A percentile compares a stretch with the other conserved stretches of the same genome.
These are phyloP conservation scores for Calonectria pteridis DNA, from an alignment of 2,329 filamentous ascomycete species.

Conservation along the genomic window DNA sequence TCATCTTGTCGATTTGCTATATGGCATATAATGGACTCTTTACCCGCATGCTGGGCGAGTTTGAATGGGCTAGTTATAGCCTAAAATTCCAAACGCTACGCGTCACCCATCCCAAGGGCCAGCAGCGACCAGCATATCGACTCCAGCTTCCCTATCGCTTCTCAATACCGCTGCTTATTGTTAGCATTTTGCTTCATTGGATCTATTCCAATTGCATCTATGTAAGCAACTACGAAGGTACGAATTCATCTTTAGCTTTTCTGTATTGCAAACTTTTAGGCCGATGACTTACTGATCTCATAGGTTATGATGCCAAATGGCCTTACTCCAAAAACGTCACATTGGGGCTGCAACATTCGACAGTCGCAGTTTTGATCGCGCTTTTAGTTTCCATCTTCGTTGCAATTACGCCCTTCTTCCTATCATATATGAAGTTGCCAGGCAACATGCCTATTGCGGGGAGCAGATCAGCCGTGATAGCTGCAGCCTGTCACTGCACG, in stretches of 20 bases:
- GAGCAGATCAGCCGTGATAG: slow-evolving; percentile 33
- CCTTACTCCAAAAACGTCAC: slow-evolving; percentile 1
- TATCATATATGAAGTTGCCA: slow-evolving; percentile 27
- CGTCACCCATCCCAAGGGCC: slow-evolving; percentile 30
- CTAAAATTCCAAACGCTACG: slow-evolving; percentile 25
- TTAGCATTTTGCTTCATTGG: slow-evolving; percentile 37
- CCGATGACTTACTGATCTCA: neutral
- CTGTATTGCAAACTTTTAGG: no score
- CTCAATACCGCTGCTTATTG: slow-evolving; percentile 33
- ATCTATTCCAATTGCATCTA: slow-evolving; percentile 37
- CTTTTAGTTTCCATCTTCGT: slow-evolving; percentile 16
- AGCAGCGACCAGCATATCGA: slow-evolving; percentile 35
- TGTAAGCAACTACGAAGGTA: slow-evolving; percentile 37
- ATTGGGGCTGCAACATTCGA: slow-evolving; percentile 27
- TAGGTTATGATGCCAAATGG: slow-evolving; percentile 4
- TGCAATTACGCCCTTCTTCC: slow-evolving; percentile 13
- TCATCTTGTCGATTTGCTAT: slow-evolving; percentile 32
- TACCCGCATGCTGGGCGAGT: slow-evolving; percentile 36
- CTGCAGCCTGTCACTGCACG: slow-evolving; percentile 31
- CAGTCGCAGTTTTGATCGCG: slow-evolving; percentile 25
- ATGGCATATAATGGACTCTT: slow-evolving; percentile 32
- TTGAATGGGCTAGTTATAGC: slow-evolving; percentile 33
- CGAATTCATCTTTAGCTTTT: neutral
- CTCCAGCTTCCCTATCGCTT: slow-evolving; percentile 40
- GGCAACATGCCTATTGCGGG: slow-evolving; percentile 31